These are phyloP conservation scores for Ascochyta viciae-villosae DNA, from an alignment of 2,329 filamentous ascomycete species.

Conservation along the genomic window DNA sequence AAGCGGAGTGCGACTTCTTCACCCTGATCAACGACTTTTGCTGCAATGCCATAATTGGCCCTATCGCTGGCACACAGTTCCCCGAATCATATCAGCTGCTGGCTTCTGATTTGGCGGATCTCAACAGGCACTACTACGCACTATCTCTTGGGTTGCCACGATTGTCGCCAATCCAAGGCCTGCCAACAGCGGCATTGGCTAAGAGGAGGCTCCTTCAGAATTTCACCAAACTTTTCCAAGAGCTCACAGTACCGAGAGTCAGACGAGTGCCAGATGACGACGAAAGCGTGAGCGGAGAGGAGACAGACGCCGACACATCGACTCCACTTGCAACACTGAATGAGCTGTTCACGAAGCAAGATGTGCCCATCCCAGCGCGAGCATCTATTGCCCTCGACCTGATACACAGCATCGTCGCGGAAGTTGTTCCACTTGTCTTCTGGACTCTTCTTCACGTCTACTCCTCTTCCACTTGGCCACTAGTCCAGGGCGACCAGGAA, in stretches of 20 bases:
- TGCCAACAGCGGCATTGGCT: constrained; percentile 45
- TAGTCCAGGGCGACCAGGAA: constrained; percentile 6
- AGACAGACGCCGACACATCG: constrained; percentile 43
- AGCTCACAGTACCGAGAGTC: constrained; percentile 37
- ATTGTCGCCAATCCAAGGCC: constrained; percentile 61
- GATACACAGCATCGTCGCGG: constrained; percentile 37
- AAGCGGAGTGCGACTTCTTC: constrained; percentile 56
- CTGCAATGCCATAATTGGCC: constrained; percentile 58
- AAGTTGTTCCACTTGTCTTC: constrained; percentile 42
- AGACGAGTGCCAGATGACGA: constrained; percentile 40
- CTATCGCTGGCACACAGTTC: constrained; percentile 60
- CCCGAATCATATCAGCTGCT: constrained; percentile 53
- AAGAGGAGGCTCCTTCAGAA: constrained; percentile 40
- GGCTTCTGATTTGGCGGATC: constrained; percentile 61
- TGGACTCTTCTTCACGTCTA: constrained; percentile 45
- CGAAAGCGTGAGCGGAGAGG: constrained; percentile 43
- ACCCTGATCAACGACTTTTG: constrained; percentile 64
- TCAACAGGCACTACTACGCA: constrained; percentile 62
- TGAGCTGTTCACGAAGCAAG: constrained; percentile 38
- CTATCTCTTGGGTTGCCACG: constrained; percentile 64
- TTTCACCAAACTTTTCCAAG: constrained; percentile 35
- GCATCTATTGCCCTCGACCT: constrained; percentile 41
- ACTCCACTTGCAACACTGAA: constrained; percentile 44
- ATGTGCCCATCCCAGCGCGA: constrained; percentile 35
- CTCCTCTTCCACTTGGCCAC: constrained; percentile 19